These are phyloP conservation scores for Prunus mongolica DNA, from an alignment of 306 rosid genomes.

Conservation along the genomic window DNA sequence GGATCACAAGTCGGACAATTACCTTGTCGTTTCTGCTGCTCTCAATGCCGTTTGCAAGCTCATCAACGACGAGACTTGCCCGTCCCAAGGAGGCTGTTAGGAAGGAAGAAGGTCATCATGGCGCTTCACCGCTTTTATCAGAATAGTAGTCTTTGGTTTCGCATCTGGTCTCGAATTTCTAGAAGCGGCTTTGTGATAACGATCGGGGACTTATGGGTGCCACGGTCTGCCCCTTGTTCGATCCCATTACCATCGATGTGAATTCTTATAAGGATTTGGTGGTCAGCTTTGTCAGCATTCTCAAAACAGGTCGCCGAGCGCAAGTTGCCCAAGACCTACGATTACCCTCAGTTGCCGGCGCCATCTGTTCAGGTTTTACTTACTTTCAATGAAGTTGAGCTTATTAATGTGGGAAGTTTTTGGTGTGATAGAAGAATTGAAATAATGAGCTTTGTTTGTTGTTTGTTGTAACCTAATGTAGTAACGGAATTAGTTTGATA, in stretches of 20 bases:
- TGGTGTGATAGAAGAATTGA: neutral
- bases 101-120: neutral
- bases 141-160: no score
- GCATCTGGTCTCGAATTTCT: no score
- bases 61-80: slow-evolving; percentile 80
- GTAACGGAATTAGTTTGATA: neutral
- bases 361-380: slow-evolving; percentile 74
- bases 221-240: slow-evolving; percentile 70
- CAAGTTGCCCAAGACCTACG: slow-evolving; percentile 80
- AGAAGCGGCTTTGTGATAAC: no score
- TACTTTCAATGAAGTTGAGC: neutral
- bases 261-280: slow-evolving; percentile 76
- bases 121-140: no score
- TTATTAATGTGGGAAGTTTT: neutral
- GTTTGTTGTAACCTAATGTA: neutral
- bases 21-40: slow-evolving; percentile 35
- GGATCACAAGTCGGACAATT: slow-evolving; percentile 79
- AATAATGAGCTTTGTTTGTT: neutral
- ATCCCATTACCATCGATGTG: slow-evolving; percentile 57
- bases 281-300: slow-evolving; percentile 76
- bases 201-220: slow-evolving; percentile 69
- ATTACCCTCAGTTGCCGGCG: slow-evolving; percentile 91
- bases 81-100: slow-evolving; percentile 81
- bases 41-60: slow-evolving; percentile 41
- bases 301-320: slow-evolving; percentile 89